Conservation (phyloP, 768 basidiomycete species). For the Lactarius hatsudake region DNA sequence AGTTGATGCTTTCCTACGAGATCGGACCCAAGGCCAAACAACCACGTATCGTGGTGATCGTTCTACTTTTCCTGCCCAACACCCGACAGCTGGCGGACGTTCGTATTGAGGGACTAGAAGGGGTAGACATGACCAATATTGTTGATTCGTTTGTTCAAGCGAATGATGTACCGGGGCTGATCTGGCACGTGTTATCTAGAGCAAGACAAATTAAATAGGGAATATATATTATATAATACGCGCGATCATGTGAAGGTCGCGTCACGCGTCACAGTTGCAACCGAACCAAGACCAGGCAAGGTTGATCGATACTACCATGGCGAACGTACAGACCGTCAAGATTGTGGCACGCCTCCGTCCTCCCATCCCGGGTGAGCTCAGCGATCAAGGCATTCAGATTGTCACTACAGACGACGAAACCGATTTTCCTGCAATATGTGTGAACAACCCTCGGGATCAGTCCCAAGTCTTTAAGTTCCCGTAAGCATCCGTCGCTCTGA, state of each 20-base stretch:
- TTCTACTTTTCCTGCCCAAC: constrained; percentile 66
- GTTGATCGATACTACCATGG: constrained; percentile 11
- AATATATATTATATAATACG: neutral
- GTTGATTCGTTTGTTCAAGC: constrained; percentile 60
- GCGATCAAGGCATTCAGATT: constrained; percentile 59
- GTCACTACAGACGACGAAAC: constrained; percentile 39
- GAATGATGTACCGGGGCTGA: constrained; percentile 62
- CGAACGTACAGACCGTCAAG: constrained; percentile 50
- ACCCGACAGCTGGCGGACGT: constrained; percentile 63
- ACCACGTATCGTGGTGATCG: constrained; percentile 45
- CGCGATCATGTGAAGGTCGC: constrained; percentile 20
- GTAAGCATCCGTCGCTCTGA: constrained; percentile 39
- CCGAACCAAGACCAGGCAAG: neutral
- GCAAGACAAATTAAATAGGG: constrained; percentile 34
- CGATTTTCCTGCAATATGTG: constrained; percentile 52
- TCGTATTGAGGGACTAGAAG: constrained; percentile 49
- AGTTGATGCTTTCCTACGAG: constrained; percentile 67
- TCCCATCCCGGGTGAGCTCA: constrained; percentile 55
- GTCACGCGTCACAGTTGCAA: constrained; percentile 1
- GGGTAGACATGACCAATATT: constrained; percentile 54
- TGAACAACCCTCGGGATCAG: constrained; percentile 67
- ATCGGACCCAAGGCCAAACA: constrained; percentile 37
- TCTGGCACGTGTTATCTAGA: constrained; percentile 57
- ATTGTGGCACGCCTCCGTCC: constrained; percentile 74
- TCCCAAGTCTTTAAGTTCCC: constrained; percentile 76